Percentiles rank a stretch among this genome's conserved stretches.
These are phyloP conservation scores for Microbotryomycetes sp. DNA, from an alignment of 1,284 basidiomycete genomes.

Conservation along the genomic window DNA sequence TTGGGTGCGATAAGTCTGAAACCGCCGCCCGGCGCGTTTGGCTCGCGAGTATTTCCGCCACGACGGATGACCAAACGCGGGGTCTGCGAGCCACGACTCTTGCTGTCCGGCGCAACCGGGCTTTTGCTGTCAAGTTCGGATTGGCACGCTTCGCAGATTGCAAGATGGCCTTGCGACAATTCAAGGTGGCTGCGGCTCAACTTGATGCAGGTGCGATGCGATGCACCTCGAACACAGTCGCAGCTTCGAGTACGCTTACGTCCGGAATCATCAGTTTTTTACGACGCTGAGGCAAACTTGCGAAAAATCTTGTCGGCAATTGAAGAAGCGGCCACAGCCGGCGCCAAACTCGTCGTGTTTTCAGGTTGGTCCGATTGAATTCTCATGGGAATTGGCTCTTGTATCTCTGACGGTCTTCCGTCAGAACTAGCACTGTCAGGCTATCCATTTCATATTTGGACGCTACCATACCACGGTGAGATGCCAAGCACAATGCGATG, in stretches of 20 bases:
- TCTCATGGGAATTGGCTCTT: no score
- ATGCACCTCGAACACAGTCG: not conserved
- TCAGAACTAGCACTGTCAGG: conserved; percentile 4
- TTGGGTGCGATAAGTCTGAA: no score
- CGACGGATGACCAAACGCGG: no score
- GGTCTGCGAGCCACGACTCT: no score
- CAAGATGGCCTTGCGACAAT: not conserved
- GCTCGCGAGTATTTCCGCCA: no score
- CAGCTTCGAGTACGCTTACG: no score
- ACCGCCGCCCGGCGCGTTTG: no score
- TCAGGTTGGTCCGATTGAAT: not conserved
- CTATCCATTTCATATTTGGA: conserved; percentile 7
- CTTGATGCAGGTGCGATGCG: not conserved
- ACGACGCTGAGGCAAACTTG: conserved; percentile 6
- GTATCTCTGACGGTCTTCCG: no score
- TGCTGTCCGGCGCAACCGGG: no score
- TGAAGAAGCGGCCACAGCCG: not conserved
- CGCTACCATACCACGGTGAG: conserved; percentile 1
- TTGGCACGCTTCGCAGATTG: no score
- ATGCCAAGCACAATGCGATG: no score
- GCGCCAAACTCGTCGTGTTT: not conserved
- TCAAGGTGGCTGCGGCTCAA: conserved; percentile 3
- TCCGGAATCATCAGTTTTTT: not conserved
- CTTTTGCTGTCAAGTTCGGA: no score
- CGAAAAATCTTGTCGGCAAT: not conserved